Evolutionary conservation across 495 filamentous ascomycete species (phyloP).

Genomic region (Podospora pseudoanserina): DNA sequence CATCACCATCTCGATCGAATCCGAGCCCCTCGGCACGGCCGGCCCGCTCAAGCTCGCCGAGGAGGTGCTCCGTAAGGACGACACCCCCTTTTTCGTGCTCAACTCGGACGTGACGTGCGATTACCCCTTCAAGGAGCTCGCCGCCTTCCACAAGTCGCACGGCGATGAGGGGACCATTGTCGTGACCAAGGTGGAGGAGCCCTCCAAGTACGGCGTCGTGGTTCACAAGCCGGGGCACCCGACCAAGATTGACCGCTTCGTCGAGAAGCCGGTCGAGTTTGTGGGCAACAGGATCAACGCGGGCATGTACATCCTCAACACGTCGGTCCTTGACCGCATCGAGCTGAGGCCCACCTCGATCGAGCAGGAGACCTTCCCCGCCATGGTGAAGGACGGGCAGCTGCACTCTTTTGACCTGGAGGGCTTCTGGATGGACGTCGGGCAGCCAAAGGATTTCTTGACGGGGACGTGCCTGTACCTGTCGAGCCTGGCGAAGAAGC

Average conservation of each 20-base stretch:
- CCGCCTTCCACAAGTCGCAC: conserved; percentile 84
- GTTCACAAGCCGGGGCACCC: conserved; percentile 95
- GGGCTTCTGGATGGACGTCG: conserved; percentile 99
- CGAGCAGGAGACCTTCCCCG: conserved; percentile 98
- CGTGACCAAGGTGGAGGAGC: conserved; percentile 99
- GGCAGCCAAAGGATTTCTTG: conserved; percentile 98
- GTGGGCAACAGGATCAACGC: conserved; percentile 99
- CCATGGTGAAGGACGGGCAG: conserved; percentile 84
- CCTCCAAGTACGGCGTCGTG: conserved; percentile 97
- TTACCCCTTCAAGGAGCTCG: conserved; percentile 88
- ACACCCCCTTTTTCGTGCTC: conserved; percentile 95
- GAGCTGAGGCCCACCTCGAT: conserved; percentile 98
- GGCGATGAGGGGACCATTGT: conserved; percentile 97
- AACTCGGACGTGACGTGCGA: conserved; percentile 99
- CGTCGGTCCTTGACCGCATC: conserved; percentile 82
- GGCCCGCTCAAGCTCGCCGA: conserved; percentile 96
- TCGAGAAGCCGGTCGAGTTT: conserved; percentile 99
- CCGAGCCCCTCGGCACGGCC: conserved; percentile 91
- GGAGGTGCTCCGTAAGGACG: conserved; percentile 87
- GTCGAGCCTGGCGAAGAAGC: conserved; percentile 79
- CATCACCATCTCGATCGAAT: conserved; percentile 95
- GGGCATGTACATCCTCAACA: conserved; percentile 98
- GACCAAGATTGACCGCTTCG: conserved; percentile 95
- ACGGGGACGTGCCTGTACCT: conserved; percentile 96
- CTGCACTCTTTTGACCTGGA: conserved; percentile 98